A percentile compares a stretch with the other conserved stretches of the same genome.
phyloP scores from a whole-genome alignment of 1,139 yeast species.

The Geotrichum citri-aurantii region DNA sequence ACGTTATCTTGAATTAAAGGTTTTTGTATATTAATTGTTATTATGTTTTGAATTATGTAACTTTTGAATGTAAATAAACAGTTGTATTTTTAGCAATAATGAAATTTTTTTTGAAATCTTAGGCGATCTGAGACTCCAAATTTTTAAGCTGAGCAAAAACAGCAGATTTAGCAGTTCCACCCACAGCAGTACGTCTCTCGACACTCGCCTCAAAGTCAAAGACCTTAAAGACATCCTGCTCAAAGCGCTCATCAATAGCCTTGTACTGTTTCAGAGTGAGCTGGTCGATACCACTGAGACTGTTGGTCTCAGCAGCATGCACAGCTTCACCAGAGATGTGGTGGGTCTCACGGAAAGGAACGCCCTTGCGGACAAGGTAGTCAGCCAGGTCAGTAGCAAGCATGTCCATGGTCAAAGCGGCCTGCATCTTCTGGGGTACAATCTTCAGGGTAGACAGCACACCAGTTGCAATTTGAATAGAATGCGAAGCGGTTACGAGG shows the following conservation, averaged over 20 bases:
- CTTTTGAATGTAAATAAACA: neutral
- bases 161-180: conserved; percentile 95
- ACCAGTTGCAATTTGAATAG: conserved; percentile 90
- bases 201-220: conserved; percentile 91
- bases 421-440: conserved; percentile 68
- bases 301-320: conserved; percentile 73
- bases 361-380: conserved; percentile 93
- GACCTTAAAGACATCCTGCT: conserved; percentile 69
- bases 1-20: too few relatives aligned
- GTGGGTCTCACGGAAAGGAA: conserved; percentile 98
- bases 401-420: conserved; percentile 96
- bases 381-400: conserved; percentile 97
- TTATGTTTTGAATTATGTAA: too few relatives aligned
- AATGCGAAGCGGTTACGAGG: conserved; percentile 84
- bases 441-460: conserved; percentile 81
- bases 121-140: conserved; percentile 26
- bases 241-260: conserved; percentile 73
- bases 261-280: conserved; percentile 71
- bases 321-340: conserved; percentile 98
- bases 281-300: conserved; percentile 72
- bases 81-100: neutral
- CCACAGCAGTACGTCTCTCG: conserved; percentile 92
- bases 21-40: too few relatives aligned
- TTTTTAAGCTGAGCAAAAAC: conserved; percentile 62
- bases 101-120: neutral